Percentiles rank a stretch among this genome's conserved stretches.
Conservation (phyloP, 2,329 filamentous ascomycete genomes). For the Ceratocystiopsis brevicomis region DNA sequence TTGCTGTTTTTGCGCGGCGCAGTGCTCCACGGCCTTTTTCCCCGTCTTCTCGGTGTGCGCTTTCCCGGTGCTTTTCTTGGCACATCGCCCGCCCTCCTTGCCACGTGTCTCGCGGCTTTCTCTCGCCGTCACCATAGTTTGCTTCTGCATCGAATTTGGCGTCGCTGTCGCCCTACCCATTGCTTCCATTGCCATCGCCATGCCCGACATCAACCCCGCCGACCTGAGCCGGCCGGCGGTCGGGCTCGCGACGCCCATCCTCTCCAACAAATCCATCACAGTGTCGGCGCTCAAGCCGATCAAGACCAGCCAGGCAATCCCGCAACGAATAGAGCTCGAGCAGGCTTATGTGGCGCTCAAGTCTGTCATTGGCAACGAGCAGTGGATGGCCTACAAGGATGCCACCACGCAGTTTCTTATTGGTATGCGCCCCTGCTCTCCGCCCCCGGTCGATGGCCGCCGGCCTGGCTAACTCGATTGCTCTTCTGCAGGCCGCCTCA, state of each 20-base stretch:
- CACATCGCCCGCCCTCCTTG: too few relatives aligned
- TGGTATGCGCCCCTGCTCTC: constrained; percentile 27
- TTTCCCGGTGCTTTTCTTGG: too few relatives aligned
- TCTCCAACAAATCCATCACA: constrained; percentile 38
- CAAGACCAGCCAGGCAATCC: constrained; percentile 44
- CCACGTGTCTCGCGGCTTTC: too few relatives aligned
- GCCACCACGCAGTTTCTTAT: constrained; percentile 42
- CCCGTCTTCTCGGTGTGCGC: not conserved
- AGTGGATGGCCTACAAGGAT: constrained; percentile 47
- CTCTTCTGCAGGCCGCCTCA: constrained; percentile 33
- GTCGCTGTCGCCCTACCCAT: too few relatives aligned
- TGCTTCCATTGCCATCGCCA: constrained; percentile 12
- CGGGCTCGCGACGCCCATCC: constrained; percentile 38
- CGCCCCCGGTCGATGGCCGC: not conserved
- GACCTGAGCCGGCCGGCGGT: constrained; percentile 43
- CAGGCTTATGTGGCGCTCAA: constrained; percentile 45
- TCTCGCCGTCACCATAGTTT: too few relatives aligned
- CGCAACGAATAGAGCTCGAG: constrained; percentile 48
- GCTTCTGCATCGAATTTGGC: too few relatives aligned
- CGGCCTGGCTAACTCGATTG: not conserved
- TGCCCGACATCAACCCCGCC: constrained; percentile 55
- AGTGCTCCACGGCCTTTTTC: constrained; percentile 24
- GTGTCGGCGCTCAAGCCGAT: constrained; percentile 31
- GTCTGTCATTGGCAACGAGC: constrained; percentile 35
- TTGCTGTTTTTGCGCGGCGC: constrained; percentile 22